phyloP scores from a whole-genome alignment of 108 stramenopile species.

The Cyclotella baltica region DNA sequence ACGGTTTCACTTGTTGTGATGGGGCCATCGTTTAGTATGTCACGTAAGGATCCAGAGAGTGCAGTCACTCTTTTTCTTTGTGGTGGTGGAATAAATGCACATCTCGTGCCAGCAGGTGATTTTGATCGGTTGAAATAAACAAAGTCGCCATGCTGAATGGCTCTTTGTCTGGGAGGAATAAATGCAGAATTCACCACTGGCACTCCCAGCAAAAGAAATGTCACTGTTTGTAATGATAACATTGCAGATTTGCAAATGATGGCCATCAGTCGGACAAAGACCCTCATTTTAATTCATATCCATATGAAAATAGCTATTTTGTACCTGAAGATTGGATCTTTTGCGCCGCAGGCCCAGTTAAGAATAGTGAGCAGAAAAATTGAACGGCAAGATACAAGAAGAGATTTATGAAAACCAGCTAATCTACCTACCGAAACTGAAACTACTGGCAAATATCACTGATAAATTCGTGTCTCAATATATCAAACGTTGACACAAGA shows the following conservation, averaged over 20 bases:
- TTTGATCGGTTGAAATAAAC: neutral
- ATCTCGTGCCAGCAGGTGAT: neutral
- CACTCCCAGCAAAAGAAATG: conserved; percentile 2
- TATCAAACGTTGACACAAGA: no score
- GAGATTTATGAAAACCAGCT: no score
- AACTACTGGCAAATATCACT: no score
- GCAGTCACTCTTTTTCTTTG: neutral
- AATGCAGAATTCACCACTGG: conserved; percentile 10
- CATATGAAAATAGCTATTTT: no score
- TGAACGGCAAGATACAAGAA: no score
- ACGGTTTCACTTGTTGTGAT: neutral
- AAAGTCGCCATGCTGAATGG: neutral
- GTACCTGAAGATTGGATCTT: no score
- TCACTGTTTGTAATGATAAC: conserved; percentile 1
- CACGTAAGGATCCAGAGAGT: conserved; percentile 21
- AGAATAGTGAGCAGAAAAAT: no score
- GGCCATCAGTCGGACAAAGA: neutral
- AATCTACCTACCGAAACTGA: no score
- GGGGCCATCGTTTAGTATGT: conserved; percentile 34
- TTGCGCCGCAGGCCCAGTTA: no score
- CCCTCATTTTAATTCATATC: neutral
- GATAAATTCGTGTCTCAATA: no score
- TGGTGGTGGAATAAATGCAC: neutral
- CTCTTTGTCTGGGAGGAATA: neutral
- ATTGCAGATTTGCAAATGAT: neutral